These are phyloP conservation scores for Talaromyces trachyspermus DNA, from an alignment of 495 filamentous ascomycete genomes.

Conservation along the genomic window DNA sequence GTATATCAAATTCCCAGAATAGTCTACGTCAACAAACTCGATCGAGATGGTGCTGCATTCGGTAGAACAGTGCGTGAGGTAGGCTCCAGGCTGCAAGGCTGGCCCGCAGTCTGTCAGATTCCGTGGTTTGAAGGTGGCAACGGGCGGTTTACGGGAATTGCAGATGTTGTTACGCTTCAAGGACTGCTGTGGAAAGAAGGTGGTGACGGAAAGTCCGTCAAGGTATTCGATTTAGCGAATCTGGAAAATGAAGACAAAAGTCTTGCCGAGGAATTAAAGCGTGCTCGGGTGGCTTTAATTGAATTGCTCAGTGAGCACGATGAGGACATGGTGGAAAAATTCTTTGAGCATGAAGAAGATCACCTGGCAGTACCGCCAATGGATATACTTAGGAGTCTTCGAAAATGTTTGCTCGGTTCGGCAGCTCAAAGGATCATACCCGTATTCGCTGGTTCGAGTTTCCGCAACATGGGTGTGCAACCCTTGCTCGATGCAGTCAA, in stretches of 20 bases:
- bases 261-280: constrained; percentile 63
- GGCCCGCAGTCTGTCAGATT: constrained; percentile 89
- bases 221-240: constrained; percentile 40
- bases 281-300: constrained; percentile 68
- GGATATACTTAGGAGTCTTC: constrained; percentile 65
- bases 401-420: constrained; percentile 54
- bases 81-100: constrained; percentile 66
- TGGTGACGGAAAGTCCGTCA: constrained; percentile 58
- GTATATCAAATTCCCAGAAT: constrained; percentile 79
- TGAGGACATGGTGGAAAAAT: constrained; percentile 75
- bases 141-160: constrained; percentile 70
- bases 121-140: constrained; percentile 79
- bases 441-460: constrained; percentile 85
- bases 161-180: constrained; percentile 64
- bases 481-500: constrained; percentile 83
- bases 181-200: constrained; percentile 49
- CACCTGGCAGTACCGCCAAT: constrained; percentile 54
- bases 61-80: constrained; percentile 79
- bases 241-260: constrained; percentile 43
- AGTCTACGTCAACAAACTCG: constrained; percentile 92
- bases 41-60: constrained; percentile 90
- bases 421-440: constrained; percentile 60
- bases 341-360: constrained; percentile 68
- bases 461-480: constrained; percentile 90
- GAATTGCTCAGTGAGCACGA: constrained; percentile 84